phyloP scores from a whole-genome alignment of 2,329 filamentous ascomycete species.

The Botrytis aclada region DNA sequence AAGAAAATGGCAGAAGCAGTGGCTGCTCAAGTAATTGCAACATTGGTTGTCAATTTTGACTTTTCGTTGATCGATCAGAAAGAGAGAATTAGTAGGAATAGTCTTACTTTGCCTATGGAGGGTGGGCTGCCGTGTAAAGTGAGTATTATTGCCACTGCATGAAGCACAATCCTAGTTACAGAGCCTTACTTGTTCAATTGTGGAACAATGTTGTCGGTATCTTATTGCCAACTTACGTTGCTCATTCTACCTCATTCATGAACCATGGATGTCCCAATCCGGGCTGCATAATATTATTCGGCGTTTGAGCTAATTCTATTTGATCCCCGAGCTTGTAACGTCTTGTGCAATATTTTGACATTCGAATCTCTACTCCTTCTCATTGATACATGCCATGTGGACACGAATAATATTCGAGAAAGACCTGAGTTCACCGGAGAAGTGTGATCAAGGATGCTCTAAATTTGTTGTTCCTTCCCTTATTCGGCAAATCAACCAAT shows the following conservation, averaged over 20 bases:
- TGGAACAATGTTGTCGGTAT: neutral
- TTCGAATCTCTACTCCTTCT: neutral
- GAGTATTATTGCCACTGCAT: neutral
- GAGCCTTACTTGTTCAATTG: neutral
- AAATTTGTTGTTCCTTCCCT: neutral
- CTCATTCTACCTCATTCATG: too few relatives aligned
- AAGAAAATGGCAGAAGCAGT: slow-evolving; percentile 63
- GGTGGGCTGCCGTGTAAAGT: slow-evolving; percentile 49
- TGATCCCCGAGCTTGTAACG: neutral
- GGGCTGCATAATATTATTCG: neutral
- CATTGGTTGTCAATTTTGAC: slow-evolving; percentile 49
- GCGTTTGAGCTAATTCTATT: neutral
- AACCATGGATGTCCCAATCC: neutral
- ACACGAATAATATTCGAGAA: neutral
- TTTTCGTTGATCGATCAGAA: slow-evolving; percentile 43
- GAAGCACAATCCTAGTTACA: neutral
- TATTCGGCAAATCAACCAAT: slow-evolving; percentile 2
- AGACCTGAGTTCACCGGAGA: slow-evolving; percentile 3
- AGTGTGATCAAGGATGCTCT: neutral
- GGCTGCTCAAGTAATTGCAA: slow-evolving; percentile 54
- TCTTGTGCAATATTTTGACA: too few relatives aligned
- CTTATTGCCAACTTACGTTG: neutral
- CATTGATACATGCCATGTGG: neutral
- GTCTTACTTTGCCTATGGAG: slow-evolving; percentile 62
- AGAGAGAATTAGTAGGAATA: slow-evolving; percentile 56